These are phyloP conservation scores for Phytophthora palmivora DNA, from an alignment of 352 stramenopile genomes.

Conservation along the genomic window DNA sequence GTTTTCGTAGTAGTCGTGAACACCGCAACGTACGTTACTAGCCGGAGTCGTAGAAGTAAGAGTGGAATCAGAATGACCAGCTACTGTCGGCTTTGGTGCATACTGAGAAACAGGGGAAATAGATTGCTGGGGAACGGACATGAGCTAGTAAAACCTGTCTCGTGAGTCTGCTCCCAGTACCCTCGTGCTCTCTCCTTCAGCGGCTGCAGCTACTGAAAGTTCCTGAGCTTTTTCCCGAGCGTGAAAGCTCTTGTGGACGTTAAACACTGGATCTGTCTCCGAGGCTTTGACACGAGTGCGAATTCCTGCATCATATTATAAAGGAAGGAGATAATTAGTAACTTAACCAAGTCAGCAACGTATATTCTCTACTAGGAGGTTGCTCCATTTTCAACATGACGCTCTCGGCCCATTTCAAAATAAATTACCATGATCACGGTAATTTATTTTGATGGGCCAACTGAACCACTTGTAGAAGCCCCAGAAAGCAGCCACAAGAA, in stretches of 20 bases:
- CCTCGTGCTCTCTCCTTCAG: conserved; percentile 8
- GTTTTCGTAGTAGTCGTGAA: neutral
- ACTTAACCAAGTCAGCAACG: neutral
- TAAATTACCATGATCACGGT: conserved; percentile 38
- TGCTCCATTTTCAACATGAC: neutral
- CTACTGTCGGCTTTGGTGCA: conserved; percentile 54
- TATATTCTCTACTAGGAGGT: conserved; percentile 18
- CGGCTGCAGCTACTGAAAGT: conserved; percentile 13
- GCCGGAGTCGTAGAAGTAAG: conserved; percentile 27
- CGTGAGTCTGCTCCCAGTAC: conserved; percentile 7
- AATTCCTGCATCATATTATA: conserved; percentile 18
- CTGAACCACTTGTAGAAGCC: conserved; percentile 4
- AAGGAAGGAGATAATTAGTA: conserved; percentile 30
- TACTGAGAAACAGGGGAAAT: conserved; percentile 82
- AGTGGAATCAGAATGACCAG: conserved; percentile 47
- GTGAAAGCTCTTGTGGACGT: neutral
- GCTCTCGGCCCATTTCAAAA: neutral
- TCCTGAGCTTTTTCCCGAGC: conserved; percentile 11
- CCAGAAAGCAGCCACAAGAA: conserved; percentile 1
- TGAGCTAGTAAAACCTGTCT: conserved; percentile 40
- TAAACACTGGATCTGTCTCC: neutral
- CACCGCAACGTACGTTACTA: conserved; percentile 37
- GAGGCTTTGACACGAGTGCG: conserved; percentile 11
- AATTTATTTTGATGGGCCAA: conserved; percentile 36
- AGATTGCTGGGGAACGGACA: conserved; percentile 71